A percentile compares a stretch with the other conserved stretches of the same genome.
Evolutionary conservation across 257 asterid genomes (phyloP).

Genomic region (Ehretia macrophylla): DNA sequence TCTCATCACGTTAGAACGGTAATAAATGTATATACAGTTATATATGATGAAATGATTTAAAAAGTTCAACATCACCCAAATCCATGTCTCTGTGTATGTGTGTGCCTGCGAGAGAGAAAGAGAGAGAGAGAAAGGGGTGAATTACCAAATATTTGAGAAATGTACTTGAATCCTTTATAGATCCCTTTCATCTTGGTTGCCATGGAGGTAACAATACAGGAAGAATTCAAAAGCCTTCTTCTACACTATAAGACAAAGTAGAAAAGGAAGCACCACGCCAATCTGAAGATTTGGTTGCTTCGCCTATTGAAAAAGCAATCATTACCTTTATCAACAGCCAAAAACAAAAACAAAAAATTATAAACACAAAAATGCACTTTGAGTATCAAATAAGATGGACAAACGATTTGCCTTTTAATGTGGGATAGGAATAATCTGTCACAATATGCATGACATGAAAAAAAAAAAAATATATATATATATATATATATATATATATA

Average conservation of each 20-base stretch:
- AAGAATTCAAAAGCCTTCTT: conserved; percentile 21
- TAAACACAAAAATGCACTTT: conserved; percentile 18
- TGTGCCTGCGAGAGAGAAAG: no score
- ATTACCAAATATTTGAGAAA: conserved; percentile 17
- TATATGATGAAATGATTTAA: no score
- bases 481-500: no score
- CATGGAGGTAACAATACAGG: conserved; percentile 23
- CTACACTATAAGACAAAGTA: conserved; percentile 20
- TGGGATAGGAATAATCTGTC: conserved; percentile 11
- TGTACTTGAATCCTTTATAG: not conserved
- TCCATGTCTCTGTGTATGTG: no score
- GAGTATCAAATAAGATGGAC: conserved; percentile 21
- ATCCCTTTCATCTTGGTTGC: conserved; percentile 19
- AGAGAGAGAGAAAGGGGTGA: not conserved
- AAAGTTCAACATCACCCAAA: no score
- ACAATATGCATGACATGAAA: not conserved
- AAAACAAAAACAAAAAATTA: no score
- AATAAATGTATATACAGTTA: no score
- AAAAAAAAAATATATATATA: not conserved
- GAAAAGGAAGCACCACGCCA: conserved; percentile 24
- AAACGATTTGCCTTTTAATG: not conserved
- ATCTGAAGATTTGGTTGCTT: conserved; percentile 20
- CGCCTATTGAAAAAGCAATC: conserved; percentile 31
- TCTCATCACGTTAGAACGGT: no score
- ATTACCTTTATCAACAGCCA: not conserved